phyloP scores from a whole-genome alignment of 768 basidiomycete species.

The Psilocybe tampanensis region DNA sequence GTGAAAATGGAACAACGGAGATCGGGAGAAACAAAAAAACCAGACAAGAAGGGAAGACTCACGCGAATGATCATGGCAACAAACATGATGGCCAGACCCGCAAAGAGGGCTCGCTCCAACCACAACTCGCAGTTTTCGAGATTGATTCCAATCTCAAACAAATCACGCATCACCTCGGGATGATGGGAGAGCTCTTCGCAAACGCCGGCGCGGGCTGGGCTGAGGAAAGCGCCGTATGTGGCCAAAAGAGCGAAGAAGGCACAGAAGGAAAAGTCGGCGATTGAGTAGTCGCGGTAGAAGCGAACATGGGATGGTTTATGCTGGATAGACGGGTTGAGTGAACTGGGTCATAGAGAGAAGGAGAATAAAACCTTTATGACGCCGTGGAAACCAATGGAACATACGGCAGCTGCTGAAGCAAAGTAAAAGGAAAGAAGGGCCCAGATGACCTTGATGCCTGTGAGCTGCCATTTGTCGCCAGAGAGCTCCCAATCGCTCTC shows the following conservation, averaged over 20 bases:
- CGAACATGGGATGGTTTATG: slow-evolving; percentile 66
- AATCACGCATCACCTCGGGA: slow-evolving; percentile 70
- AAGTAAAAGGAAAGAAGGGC: slow-evolving; percentile 70
- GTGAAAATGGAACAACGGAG: background rate
- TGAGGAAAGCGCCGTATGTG: slow-evolving; percentile 60
- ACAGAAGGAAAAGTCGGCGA: slow-evolving; percentile 77
- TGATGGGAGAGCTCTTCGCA: slow-evolving; percentile 80
- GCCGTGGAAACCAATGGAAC: slow-evolving; percentile 67
- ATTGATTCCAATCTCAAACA: slow-evolving; percentile 72
- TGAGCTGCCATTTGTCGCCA: slow-evolving; percentile 39
- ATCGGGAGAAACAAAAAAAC: background rate
- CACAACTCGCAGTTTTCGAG: slow-evolving; percentile 82
- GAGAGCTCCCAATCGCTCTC: slow-evolving; percentile 47
- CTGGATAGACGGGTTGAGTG: slow-evolving; percentile 33
- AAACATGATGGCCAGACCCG: slow-evolving; percentile 57
- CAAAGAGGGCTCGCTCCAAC: slow-evolving; percentile 69
- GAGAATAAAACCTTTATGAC: slow-evolving; percentile 56
- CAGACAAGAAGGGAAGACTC: slow-evolving; percentile 29
- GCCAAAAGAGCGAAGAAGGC: slow-evolving; percentile 57
- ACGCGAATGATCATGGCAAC: slow-evolving; percentile 70
- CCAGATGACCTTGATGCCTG: slow-evolving; percentile 57
- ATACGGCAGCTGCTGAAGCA: slow-evolving; percentile 62
- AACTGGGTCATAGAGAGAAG: slow-evolving; percentile 15
- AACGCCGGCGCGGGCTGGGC: slow-evolving; percentile 55
- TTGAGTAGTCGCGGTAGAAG: slow-evolving; percentile 81